phyloP scores from a whole-genome alignment of 306 rosid genomes.

The Clitoria ternatea region DNA sequence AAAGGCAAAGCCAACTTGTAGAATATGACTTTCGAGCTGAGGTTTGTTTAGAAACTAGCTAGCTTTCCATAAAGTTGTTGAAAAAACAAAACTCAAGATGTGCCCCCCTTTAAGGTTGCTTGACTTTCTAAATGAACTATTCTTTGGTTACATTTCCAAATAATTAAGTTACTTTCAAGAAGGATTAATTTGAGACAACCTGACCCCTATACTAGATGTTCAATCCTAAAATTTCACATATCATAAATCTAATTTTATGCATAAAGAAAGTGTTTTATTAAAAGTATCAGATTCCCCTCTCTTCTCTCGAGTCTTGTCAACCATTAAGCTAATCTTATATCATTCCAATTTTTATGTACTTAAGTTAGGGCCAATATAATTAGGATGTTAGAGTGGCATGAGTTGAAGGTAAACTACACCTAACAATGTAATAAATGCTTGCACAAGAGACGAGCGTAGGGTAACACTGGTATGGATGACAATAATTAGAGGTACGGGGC shows the following conservation, averaged over 20 bases:
- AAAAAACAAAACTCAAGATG: background rate
- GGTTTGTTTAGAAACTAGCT: background rate
- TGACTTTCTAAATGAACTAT: background rate
- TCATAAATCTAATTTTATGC: too few species aligned
- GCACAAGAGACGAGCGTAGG: conserved; percentile 10
- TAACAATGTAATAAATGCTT: conserved; percentile 16
- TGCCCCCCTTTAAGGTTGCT: background rate
- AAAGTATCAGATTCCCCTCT: too few species aligned
- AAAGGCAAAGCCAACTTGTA: background rate
- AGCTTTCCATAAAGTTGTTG: background rate
- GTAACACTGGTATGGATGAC: conserved; percentile 23
- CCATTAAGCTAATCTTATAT: too few species aligned
- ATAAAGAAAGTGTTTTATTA: too few species aligned
- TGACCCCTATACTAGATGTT: too few species aligned
- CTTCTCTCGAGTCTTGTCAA: too few species aligned
- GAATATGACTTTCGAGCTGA: background rate
- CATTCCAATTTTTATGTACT: too few species aligned
- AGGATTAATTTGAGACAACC: too few species aligned
- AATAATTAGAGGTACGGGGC: conserved; percentile 30
- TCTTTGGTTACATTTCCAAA: background rate
- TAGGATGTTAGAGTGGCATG: background rate
- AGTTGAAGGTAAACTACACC: background rate
- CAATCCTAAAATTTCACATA: too few species aligned
- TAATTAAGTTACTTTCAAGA: too few species aligned
- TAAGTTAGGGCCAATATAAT: background rate